Evolutionary conservation across 2,329 filamentous ascomycete genomes (phyloP).

Genomic region (Trichoderma guizhouense): DNA sequence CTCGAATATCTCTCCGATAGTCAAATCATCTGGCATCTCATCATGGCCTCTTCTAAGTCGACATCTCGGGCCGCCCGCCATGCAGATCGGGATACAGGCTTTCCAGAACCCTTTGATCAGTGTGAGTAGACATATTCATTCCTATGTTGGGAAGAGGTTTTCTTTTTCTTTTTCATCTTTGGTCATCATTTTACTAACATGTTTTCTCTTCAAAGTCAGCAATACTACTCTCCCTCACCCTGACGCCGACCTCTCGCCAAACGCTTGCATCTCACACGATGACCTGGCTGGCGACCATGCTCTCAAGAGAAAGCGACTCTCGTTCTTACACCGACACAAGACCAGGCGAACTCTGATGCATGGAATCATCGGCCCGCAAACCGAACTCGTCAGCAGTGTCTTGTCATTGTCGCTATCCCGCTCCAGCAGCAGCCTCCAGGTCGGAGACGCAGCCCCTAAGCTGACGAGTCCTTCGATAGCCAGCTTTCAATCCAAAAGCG

Average conservation of each 20-base stretch:
- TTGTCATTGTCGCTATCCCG: conserved; percentile 34
- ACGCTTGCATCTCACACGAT: conserved; percentile 54
- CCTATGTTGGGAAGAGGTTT: background rate
- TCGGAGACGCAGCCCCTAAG: conserved; percentile 24
- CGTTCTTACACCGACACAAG: conserved; percentile 47
- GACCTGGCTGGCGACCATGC: conserved; percentile 47
- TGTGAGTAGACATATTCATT: conserved; percentile 34
- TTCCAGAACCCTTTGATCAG: conserved; percentile 49
- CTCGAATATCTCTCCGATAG: background rate
- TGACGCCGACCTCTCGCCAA: conserved; percentile 55
- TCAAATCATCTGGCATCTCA: background rate
- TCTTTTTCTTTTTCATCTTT: background rate
- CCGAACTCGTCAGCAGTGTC: conserved; percentile 32
- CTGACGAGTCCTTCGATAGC: conserved; percentile 29
- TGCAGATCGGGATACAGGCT: conserved; percentile 45
- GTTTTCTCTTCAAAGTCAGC: conserved; percentile 34
- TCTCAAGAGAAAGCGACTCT: conserved; percentile 43
- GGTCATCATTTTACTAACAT: background rate
- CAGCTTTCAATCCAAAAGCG: conserved; percentile 36
- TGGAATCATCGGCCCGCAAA: conserved; percentile 41
- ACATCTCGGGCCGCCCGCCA: conserved; percentile 20
- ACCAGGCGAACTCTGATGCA: conserved; percentile 46
- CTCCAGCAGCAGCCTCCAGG: conserved; percentile 21
- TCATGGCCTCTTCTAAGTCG: conserved; percentile 5
- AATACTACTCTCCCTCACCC: conserved; percentile 63